phyloP scores from a whole-genome alignment of 1,284 basidiomycete species.

The Naganishia albida region DNA sequence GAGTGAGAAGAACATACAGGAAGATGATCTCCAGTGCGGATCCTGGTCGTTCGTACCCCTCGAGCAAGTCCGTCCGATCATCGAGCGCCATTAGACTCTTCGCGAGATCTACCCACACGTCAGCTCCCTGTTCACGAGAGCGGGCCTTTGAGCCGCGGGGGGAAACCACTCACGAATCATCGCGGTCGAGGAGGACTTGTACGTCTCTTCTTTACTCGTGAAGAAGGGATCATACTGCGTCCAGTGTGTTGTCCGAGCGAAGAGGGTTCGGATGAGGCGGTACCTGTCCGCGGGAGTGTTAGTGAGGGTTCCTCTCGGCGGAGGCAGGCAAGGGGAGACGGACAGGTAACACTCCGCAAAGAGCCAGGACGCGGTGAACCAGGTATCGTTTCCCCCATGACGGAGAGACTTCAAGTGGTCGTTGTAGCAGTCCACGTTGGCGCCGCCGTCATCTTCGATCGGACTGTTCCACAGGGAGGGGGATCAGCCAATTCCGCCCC shows the following conservation, averaged over 20 bases:
- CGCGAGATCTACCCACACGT: conserved; percentile 43
- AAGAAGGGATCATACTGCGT: conserved; percentile 80
- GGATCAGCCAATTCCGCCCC: neutral
- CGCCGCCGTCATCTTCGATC: conserved; percentile 71
- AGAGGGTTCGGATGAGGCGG: conserved; percentile 75
- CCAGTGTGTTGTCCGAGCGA: conserved; percentile 73
- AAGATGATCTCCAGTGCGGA: conserved; percentile 52
- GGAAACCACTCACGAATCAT: conserved; percentile 65
- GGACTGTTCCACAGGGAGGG: conserved; percentile 62
- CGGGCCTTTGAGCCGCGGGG: neutral
- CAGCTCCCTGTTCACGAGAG: conserved; percentile 38
- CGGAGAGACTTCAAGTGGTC: conserved; percentile 59
- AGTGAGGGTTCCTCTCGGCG: too few species aligned
- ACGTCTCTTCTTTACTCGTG: conserved; percentile 76
- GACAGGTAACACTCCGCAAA: conserved; percentile 77
- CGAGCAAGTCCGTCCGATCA: conserved; percentile 38
- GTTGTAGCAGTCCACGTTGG: conserved; percentile 71
- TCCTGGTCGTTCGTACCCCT: conserved; percentile 40
- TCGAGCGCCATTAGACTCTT: conserved; percentile 46
- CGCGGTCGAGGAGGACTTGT: conserved; percentile 73
- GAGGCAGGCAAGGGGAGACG: conserved; percentile 38
- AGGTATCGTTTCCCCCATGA: conserved; percentile 64
- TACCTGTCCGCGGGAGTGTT: too few species aligned
- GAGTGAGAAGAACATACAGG: conserved; percentile 39
- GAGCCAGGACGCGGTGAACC: conserved; percentile 92